Base-by-base conservation (phyloP, 768 basidiomycete species). In the Termitomyces sp. region DNA sequence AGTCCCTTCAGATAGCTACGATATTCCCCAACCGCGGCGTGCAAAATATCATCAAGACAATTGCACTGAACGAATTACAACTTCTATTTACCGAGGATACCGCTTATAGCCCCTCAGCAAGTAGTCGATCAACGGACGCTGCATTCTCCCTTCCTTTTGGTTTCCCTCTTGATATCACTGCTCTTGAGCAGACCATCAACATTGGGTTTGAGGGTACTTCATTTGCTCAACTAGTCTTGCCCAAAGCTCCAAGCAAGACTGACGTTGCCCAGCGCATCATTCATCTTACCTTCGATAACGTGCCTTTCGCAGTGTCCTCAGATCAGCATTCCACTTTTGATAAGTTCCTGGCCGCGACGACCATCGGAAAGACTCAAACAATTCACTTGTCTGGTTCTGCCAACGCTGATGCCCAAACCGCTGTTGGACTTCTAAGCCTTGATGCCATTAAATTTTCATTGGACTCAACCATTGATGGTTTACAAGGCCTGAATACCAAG, bases 71-170 rank as follows among this genome's bases (percentile, higher is more conserved):
- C 59, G 73, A 88, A 63, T 72, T 89, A 61, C 73, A 80, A 41
- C 70, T 91, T 46, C 62, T 82, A 59, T 89, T 90, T 69, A 81
- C 84, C 0, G 68, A 79, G 56, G 70, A 71, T n/a, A 79, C 82
- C 0, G 80, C 85, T 16, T 90, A 83, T 63, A 70, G 67, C 50
- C 89, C 89, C 4, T 59, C 74, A 14, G 80, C 87, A 20, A 81
- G 83, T 57, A 88, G 84, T 63, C 76, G 79, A 56, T 77, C 79
- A 38, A 84, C 87, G 1, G 80, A 81, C 20, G 86, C 85, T 0
- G 77, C 82, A 0, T 91, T 91, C 71, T 79, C 78, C 16, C 72
- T 90, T 1, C 89, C 88, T 2, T 90, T 90, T 63, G 77, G 70
- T 16, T 89, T 91, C 74, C 86, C 88, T 0, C 60, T 89, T 57